Percentiles rank a stretch among this genome's conserved stretches.
Conservation (phyloP, 805 yeast genomes). For the Kazachstania africana region DNA sequence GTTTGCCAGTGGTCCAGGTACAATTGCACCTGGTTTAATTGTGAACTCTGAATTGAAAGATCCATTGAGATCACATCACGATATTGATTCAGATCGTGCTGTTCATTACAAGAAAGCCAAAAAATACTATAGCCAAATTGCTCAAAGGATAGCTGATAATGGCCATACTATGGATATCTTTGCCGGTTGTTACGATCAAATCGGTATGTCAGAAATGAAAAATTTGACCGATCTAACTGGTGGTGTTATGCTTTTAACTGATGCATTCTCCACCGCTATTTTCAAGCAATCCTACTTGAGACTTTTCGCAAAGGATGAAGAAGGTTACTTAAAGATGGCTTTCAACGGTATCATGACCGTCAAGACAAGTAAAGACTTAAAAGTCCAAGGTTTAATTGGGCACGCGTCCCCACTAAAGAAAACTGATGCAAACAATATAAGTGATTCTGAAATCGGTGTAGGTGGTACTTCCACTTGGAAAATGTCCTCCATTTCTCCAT, state of each 20-base stretch:
- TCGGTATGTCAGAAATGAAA: constrained; percentile 91
- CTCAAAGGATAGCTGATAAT: constrained; percentile 56
- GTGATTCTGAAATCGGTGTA: constrained; percentile 87
- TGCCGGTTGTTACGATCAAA: constrained; percentile 94
- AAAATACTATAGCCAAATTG: constrained; percentile 66
- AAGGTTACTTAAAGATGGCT: constrained; percentile 79
- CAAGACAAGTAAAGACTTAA: constrained; percentile 75
- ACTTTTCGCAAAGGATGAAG: constrained; percentile 76
- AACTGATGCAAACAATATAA: constrained; percentile 56
- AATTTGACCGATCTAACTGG: constrained; percentile 76
- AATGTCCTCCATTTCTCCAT: constrained; percentile 74
- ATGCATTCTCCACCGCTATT: constrained; percentile 88
- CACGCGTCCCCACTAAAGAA: constrained; percentile 70
- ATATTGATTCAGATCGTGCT: constrained; percentile 83
- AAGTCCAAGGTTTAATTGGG: constrained; percentile 87
- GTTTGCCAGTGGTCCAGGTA: constrained; percentile 92
- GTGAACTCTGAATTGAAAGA: constrained; percentile 87
- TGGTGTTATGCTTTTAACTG: constrained; percentile 78
- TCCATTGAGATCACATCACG: constrained; percentile 95
- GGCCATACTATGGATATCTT: constrained; percentile 82
- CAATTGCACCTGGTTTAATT: constrained; percentile 87
- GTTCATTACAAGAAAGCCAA: constrained; percentile 79
- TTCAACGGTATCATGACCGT: constrained; percentile 84
- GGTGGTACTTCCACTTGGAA: constrained; percentile 89
- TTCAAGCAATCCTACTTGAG: constrained; percentile 87